These are phyloP conservation scores for Colletotrichum tofieldiae DNA, from an alignment of 2,329 filamentous ascomycete genomes.

Conservation along the genomic window DNA sequence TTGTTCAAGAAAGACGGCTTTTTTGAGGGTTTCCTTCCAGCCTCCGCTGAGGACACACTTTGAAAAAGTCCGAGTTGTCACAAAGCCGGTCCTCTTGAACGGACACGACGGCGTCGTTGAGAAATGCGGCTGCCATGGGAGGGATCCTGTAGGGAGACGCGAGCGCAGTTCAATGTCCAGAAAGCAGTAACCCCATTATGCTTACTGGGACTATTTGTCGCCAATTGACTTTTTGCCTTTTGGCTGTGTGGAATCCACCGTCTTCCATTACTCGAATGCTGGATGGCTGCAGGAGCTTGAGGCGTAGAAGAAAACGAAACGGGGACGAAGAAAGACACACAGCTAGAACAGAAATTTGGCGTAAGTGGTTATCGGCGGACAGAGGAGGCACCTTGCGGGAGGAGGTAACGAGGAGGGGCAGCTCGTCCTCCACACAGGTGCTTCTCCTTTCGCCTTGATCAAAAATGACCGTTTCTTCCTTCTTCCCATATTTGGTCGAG, in stretches of 20 bases:
- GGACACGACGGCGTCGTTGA: not conserved
- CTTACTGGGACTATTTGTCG: not conserved
- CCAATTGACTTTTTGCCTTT: not conserved
- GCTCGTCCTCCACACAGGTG: too few species aligned
- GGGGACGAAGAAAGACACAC: not conserved
- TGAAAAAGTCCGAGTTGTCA: not conserved
- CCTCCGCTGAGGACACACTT: not conserved
- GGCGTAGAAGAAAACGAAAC: not conserved
- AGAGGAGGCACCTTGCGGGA: too few species aligned
- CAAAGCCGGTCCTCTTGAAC: not conserved
- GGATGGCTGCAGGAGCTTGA: not conserved
- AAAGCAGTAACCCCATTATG: not conserved
- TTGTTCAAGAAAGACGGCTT: not conserved
- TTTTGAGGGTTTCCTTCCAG: not conserved
- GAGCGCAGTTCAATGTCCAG: not conserved
- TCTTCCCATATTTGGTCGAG: too few species aligned
- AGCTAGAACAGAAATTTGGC: not conserved
- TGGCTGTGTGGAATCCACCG: not conserved
- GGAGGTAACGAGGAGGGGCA: too few species aligned
- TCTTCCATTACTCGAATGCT: not conserved
- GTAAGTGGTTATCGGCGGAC: too few species aligned
- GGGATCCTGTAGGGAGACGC: not conserved
- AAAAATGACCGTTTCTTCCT: too few species aligned
- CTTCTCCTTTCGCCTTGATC: too few species aligned
- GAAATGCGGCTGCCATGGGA: not conserved